phyloP scores from a whole-genome alignment of 23 red algal species.

The Cyanidioschyzon merolae region DNA sequence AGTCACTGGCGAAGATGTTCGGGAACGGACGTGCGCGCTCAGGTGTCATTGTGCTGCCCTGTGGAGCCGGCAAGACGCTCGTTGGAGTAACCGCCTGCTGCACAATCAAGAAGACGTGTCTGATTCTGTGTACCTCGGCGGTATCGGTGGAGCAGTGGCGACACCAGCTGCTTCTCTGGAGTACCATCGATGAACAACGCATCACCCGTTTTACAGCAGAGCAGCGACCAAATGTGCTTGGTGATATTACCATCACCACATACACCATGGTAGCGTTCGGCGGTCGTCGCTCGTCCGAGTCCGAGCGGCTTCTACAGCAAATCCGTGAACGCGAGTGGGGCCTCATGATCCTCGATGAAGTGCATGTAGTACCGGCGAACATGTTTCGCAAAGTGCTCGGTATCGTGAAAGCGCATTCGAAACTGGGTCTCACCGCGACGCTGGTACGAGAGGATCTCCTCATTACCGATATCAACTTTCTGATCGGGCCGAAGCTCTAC shows the following conservation, averaged over 20 bases:
- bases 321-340: conserved; percentile 88
- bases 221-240: conserved; percentile 33
- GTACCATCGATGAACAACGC: conserved; percentile 61
- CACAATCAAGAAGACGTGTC: conserved; percentile 87
- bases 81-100: conserved; percentile 90
- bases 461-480: conserved; percentile 87
- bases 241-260: conserved; percentile 77
- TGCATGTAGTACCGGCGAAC: conserved; percentile 98
- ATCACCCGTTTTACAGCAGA: conserved; percentile 84
- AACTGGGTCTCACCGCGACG: conserved; percentile 91
- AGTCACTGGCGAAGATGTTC: conserved; percentile 98
- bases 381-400: conserved; percentile 89
- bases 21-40: conserved; percentile 92
- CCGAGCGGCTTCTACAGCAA: conserved; percentile 62
- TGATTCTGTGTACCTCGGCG: conserved; percentile 86
- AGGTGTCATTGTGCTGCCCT: conserved; percentile 92
- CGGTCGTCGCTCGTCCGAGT: conserved; percentile 57
- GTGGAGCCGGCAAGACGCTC: conserved; percentile 91
- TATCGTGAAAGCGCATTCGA: conserved; percentile 91
- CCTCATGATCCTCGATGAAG: conserved; percentile 87
- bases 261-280: conserved; percentile 92
- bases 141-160: conserved; percentile 99
- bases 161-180: conserved; percentile 93
- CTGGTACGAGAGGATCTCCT: conserved; percentile 88
- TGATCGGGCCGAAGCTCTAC: conserved; percentile 95